These are phyloP conservation scores for Globisporangium acanthophoron DNA, from an alignment of 352 stramenopile species.

Conservation along the genomic window DNA sequence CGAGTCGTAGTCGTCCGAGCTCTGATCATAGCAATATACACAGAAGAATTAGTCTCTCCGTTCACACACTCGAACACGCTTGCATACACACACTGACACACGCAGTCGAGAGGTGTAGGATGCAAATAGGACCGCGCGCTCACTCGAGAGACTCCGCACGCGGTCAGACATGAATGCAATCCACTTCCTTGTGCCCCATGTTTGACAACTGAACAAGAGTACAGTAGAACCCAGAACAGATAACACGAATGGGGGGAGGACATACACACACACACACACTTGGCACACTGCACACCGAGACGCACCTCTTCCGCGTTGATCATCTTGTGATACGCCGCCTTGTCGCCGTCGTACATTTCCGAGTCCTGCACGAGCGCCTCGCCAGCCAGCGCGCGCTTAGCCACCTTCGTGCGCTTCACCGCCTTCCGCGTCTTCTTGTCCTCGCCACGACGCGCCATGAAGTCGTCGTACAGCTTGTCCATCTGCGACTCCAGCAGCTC, in stretches of 20 bases:
- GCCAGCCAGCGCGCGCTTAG: conserved; percentile 75
- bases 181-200: conserved; percentile 73
- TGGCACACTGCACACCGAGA: conserved; percentile 13
- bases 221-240: conserved; percentile 86
- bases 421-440: conserved; percentile 79
- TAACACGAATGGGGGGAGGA: conserved; percentile 82
- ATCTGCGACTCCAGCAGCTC: conserved; percentile 77
- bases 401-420: conserved; percentile 82
- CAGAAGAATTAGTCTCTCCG: neutral
- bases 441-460: conserved; percentile 68
- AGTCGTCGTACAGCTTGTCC: conserved; percentile 85
- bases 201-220: conserved; percentile 91
- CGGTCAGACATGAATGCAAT: conserved; percentile 84
- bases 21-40: conserved; percentile 28
- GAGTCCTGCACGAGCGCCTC: conserved; percentile 75
- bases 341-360: conserved; percentile 80
- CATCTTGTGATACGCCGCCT: conserved; percentile 79
- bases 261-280: conserved; percentile 15
- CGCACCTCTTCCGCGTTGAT: conserved; percentile 84
- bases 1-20: conserved; percentile 63
- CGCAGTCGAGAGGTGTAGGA: conserved; percentile 41
- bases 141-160: conserved; percentile 24
- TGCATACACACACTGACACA: neutral
- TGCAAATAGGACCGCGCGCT: conserved; percentile 66
- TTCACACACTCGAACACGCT: neutral